Base-by-base conservation (phyloP, 495 filamentous ascomycete species). In the Aspergillus conjunctus region DNA sequence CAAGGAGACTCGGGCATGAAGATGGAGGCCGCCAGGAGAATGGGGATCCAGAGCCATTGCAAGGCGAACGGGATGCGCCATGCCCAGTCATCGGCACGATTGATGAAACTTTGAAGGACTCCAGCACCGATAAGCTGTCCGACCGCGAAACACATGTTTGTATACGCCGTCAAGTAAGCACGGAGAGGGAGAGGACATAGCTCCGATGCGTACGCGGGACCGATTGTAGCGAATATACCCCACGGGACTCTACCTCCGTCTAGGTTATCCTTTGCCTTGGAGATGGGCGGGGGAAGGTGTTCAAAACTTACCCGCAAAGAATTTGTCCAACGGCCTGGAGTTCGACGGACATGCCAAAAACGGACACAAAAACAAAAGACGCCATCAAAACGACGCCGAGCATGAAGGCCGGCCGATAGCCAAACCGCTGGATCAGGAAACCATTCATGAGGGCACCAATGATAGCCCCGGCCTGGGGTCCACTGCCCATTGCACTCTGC, bases 1-100 rank as follows among this genome's bases (percentile, higher is more conserved):
- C 77, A 84, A 1, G 80, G 80, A 9, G 73, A 73, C 44, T 80
- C 79, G 1, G 81, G 82, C 6, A 73, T 76, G 44, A 83, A 78
- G 9, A 43, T 51, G 37, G 73, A 59, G 1, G 64, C 68, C 22
- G 79, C 56, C 7, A 85, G 65, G 8, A 14, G 34, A 0, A 77
- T 69, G 41, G 77, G 67, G 5, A 79, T 78, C 83, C 81, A 46
- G 15, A 46, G 15, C 51, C 51, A 54, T 11, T 54, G 51, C 21
- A 51, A 15, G 17, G 49, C 49, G n/a, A 51, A 51, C 9, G 26
- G 49, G 26, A 51, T 22, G 17, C 22, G 21, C 10, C 32, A 51
- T 15, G 21, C 49, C 49, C 49, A 51, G 10, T 32, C 21, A 10
- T 21, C 17, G 21, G 26, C 10, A 9, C 15, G 30, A 32, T 22